Evolutionary conservation across 805 yeast species (phyloP).

Genomic region (Nakazawaea populi): DNA sequence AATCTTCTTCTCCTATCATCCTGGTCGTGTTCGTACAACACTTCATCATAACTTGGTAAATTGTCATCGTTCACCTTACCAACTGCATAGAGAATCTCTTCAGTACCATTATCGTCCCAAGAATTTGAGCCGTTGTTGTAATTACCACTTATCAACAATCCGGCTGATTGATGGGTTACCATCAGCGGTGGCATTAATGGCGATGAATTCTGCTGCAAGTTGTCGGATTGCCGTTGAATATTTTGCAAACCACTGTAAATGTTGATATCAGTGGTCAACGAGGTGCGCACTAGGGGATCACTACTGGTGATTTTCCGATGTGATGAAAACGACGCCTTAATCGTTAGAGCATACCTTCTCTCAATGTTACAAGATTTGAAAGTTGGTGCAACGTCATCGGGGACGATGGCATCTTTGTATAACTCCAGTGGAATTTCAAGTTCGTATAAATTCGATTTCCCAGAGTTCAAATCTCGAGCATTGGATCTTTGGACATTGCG

Average conservation of each 20-base stretch:
- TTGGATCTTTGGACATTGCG: slow-evolving; percentile 25
- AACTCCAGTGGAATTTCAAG: slow-evolving; percentile 37
- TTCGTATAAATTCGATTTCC: slow-evolving; percentile 24
- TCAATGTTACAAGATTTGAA: slow-evolving; percentile 52
- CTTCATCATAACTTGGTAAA: slow-evolving; percentile 14
- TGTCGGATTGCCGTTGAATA: neutral
- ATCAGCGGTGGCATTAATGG: neutral
- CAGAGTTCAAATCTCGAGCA: slow-evolving; percentile 12
- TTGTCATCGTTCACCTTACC: slow-evolving; percentile 2
- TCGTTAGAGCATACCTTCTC: slow-evolving; percentile 34
- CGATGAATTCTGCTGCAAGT: neutral
- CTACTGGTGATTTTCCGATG: slow-evolving; percentile 3
- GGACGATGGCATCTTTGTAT: slow-evolving; percentile 35
- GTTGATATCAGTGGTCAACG: slow-evolving; percentile 14
- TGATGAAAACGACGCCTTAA: slow-evolving; percentile 26
- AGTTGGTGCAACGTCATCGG: slow-evolving; percentile 44
- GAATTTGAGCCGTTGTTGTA: neutral
- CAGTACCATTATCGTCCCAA: neutral
- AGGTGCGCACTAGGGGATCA: slow-evolving; percentile 9
- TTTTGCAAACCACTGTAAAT: slow-evolving; percentile 18
- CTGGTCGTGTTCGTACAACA: slow-evolving; percentile 12
- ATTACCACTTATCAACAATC: neutral
- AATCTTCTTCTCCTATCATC: slow-evolving; percentile 13
- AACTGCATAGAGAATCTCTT: neutral
- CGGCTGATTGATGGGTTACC: slow-evolving; percentile 3